Evolutionary conservation across 495 filamentous ascomycete genomes (phyloP).

Genomic region (Monascus purpureus): DNA sequence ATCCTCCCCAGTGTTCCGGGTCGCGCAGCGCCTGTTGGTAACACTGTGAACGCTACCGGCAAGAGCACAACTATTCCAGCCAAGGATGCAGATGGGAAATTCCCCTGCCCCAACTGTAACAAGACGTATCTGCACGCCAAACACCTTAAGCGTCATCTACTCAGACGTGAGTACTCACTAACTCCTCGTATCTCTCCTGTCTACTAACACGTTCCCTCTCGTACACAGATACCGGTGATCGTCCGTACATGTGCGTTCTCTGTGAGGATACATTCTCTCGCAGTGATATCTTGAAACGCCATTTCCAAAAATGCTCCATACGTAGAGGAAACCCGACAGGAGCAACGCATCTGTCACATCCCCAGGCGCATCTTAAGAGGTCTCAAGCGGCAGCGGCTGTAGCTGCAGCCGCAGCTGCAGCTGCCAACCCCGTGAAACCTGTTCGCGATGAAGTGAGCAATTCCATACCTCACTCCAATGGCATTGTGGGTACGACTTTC

Average conservation of each 20-base stretch:
- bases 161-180: slow-evolving; percentile 64
- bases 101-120: slow-evolving; percentile 89
- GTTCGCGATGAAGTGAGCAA: slow-evolving; percentile 36
- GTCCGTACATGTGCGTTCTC: slow-evolving; percentile 91
- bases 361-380: slow-evolving; percentile 77
- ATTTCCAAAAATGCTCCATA: slow-evolving; percentile 96
- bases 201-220: slow-evolving; percentile 4
- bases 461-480: slow-evolving; percentile 29
- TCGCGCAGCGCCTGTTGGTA: slow-evolving; percentile 49
- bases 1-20: slow-evolving; percentile 85
- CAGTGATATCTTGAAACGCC: slow-evolving; percentile 94
- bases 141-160: slow-evolving; percentile 88
- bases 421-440: slow-evolving; percentile 37
- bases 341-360: slow-evolving; percentile 80
- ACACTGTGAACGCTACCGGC: slow-evolving; percentile 42
- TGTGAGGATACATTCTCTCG: slow-evolving; percentile 98
- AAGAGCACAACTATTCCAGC: slow-evolving; percentile 70
- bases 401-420: background rate
- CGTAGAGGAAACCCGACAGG: slow-evolving; percentile 89
- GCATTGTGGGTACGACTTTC: slow-evolving; percentile 30
- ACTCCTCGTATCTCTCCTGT: slow-evolving; percentile 1
- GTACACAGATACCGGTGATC: slow-evolving; percentile 74
- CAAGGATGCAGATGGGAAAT: slow-evolving; percentile 94
- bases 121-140: slow-evolving; percentile 97
- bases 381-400: slow-evolving; percentile 36